Evolutionary conservation across 2,329 filamentous ascomycete genomes (phyloP), one percentile per base, ranked within the genome.

Genomic region (Penicillium sp.): DNA sequence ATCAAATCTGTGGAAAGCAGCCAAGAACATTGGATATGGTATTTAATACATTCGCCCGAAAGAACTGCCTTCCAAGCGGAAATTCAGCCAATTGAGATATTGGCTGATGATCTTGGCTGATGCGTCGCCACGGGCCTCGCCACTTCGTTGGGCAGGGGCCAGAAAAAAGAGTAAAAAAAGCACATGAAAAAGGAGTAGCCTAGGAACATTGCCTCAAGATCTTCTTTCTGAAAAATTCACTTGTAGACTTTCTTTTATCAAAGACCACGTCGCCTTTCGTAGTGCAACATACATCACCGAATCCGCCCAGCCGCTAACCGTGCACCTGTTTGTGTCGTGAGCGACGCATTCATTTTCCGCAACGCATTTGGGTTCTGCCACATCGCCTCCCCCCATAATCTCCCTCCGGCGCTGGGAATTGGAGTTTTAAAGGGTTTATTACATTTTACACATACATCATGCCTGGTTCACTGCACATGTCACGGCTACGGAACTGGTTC

Each of bases 401-500:
- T 43, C 47, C 45, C 35, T 29, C 11, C 14, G 19, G 46, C 27
- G 36, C 27, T 30, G 34, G 44, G 16, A 36, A 23, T 8, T 23
- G 23, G 47, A 54, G 51, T 43, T 42, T 35, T 16, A 6, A 6
- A 46, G 36, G 38, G 1, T 13, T 36, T 18, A 44, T 32, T 27
- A 41, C 13, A 30, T 34, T 27, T 27, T 61, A 68, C 44, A 39
- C 11, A 27, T 34, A 27, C 43, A 52, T 34, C 45, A 76, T 75
- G 73, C 62, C 73, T 65, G 72, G 77, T 47, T 84, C 83, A 51
- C 78, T 84, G 69, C 81, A 86, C 67, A 76, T 85, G 46, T 84
- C 82, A 4, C 79, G 81, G 59, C 74, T 88, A 58, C 81, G 84
- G 55, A 84, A 82, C 75, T 96, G 94, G 88, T 79, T 97, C 54